Evolutionary conservation across 2,329 filamentous ascomycete genomes (phyloP), one percentile per base, ranked within the genome.

Genomic region (Emericellopsis cladophorae): DNA sequence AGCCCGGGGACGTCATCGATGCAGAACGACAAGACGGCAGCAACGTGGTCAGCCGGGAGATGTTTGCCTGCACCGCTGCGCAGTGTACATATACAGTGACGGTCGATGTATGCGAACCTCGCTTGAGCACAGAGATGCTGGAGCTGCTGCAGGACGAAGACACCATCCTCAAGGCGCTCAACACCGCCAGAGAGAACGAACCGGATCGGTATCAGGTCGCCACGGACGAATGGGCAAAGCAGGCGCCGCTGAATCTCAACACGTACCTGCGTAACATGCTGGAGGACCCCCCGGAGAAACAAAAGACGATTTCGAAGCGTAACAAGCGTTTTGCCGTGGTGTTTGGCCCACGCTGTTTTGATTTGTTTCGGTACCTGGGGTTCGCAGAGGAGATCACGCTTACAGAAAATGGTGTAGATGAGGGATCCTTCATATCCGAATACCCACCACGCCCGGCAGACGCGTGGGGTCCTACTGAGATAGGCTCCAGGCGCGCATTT

Each of bases 311-410:
- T 31, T 71, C 72, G 2, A 70, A 69, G 40, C 58, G 72, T 2
- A 78, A 78, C 48, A 76, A 76, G 51, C 65, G 68, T 12, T 77
- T 76, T 41, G 57, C 58, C 22, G 66, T 75, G 2, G 59, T 73
- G 7, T 76, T 77, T 42, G 69, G 72, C 0, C 59, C 61, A 5
- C 64, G 67, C 4, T 70, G 70, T 39, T 65, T 68, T 36, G 51
- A 55, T 18, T 60, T 77, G 11, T 71, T 76, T 47, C 56, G 55
- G 12, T 61, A 61, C 11, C 56, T 78, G 5, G 70, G 67, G 10
- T 76, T 75, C 36, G 47, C 54, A 3, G 67, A 72, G 48, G 31
- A 37, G 7, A 24, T 36, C 7, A 15, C 32, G n/a, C 49, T 63
- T 5, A 54, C 61, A 2, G 55, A 55, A 8, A 59, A 64, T 14